These are phyloP conservation scores for Nothophoma quercina DNA, from an alignment of 2,329 filamentous ascomycete species.

Conservation along the genomic window DNA sequence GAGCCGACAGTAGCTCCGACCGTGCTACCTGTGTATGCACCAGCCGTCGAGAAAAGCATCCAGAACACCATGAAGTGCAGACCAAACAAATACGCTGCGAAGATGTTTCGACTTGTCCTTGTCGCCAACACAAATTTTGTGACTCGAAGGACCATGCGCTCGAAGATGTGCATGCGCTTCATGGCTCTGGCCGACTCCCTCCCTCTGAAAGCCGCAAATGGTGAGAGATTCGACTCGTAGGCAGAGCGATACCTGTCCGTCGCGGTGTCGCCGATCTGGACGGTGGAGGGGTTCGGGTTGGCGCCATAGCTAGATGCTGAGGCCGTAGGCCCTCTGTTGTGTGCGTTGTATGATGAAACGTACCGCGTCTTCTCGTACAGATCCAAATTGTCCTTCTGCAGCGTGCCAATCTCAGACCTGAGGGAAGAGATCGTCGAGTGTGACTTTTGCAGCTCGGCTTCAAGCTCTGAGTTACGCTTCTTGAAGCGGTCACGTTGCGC, in stretches of 20 bases:
- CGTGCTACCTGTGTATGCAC: conserved; percentile 36
- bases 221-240: conserved; percentile 94
- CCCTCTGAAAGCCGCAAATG: conserved; percentile 95
- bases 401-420: conserved; percentile 85
- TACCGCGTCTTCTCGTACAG: conserved; percentile 98
- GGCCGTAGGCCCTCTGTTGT: conserved; percentile 68
- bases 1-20: conserved; percentile 34
- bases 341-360: conserved; percentile 88
- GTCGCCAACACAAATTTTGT: conserved; percentile 91
- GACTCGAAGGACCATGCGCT: conserved; percentile 87
- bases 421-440: conserved; percentile 85
- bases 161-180: conserved; percentile 90
- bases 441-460: conserved; percentile 85
- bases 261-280: conserved; percentile 61
- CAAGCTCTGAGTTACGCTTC: conserved; percentile 89
- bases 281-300: conserved; percentile 78
- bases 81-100: conserved; percentile 88
- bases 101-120: conserved; percentile 88
- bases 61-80: conserved; percentile 88
- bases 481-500: conserved; percentile 98
- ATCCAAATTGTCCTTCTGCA: conserved; percentile 95
- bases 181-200: conserved; percentile 90
- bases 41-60: conserved; percentile 83
- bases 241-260: conserved; percentile 84
- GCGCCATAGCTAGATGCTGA: conserved; percentile 67